phyloP scores from a whole-genome alignment of 192 early-diverging fungal genomes.

The Dissophora ornata region DNA sequence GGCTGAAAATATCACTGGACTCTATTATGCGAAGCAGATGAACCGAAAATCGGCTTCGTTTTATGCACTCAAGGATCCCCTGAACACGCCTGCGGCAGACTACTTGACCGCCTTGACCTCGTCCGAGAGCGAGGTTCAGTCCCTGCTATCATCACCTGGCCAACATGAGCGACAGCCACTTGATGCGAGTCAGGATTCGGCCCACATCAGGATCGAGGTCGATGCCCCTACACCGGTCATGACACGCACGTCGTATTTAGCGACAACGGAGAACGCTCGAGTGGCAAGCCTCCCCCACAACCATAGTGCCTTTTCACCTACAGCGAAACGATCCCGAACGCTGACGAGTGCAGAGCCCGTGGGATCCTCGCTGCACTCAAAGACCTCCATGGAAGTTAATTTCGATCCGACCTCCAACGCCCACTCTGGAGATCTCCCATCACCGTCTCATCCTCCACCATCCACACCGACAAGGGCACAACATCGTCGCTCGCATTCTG shows the following conservation, averaged over 20 bases:
- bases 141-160: no score
- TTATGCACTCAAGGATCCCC: background rate
- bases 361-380: background rate
- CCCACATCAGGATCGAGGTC: constrained; percentile 2
- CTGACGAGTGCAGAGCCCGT: background rate
- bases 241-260: background rate
- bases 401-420: no score
- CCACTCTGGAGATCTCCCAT: background rate
- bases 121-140: no score
- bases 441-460: background rate
- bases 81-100: background rate
- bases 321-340: background rate
- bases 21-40: constrained; percentile 48
- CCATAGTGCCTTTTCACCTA: background rate
- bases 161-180: no score
- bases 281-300: background rate
- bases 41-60: background rate
- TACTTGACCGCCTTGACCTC: background rate
- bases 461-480: background rate
- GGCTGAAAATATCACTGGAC: constrained; percentile 46
- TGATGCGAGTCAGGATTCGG: background rate
- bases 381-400: no score
- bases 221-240: constrained; percentile 9
- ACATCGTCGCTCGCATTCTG: constrained; percentile 44
- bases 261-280: background rate